These are phyloP conservation scores for Petasospora rhodanensis DNA, from an alignment of 1,139 yeast genomes.

Conservation along the genomic window DNA sequence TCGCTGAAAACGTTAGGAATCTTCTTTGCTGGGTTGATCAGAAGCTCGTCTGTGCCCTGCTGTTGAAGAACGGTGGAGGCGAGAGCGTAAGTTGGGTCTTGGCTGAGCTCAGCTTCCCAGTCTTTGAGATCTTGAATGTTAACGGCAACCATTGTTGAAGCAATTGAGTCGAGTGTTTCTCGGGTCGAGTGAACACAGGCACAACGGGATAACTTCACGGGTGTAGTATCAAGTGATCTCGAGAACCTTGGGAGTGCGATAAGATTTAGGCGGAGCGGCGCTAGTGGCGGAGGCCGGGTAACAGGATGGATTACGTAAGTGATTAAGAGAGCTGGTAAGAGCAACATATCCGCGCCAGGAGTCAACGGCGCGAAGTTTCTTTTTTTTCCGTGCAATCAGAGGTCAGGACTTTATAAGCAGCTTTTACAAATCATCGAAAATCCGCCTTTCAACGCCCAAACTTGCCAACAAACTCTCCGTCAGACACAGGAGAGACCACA, in stretches of 20 bases:
- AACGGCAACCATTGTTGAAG: slow-evolving; percentile 20
- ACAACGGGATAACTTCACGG: background rate
- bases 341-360: no score
- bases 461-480: no score
- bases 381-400: slow-evolving; percentile 11
- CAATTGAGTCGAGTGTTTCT: no score
- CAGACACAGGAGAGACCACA: background rate
- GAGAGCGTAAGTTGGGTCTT: slow-evolving; percentile 31
- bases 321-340: no score
- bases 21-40: slow-evolving; percentile 20
- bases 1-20: slow-evolving; percentile 45
- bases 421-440: background rate
- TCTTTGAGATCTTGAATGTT: slow-evolving; percentile 23
- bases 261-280: no score
- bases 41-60: slow-evolving; percentile 31
- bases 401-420: slow-evolving; percentile 10
- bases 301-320: no score
- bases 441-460: no score
- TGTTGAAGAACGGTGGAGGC: slow-evolving; percentile 37
- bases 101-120: slow-evolving; percentile 31
- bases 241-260: no score
- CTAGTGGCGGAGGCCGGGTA: no score
- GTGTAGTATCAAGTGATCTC: no score
- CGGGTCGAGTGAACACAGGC: no score
- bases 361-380: no score